These are phyloP conservation scores for Meyerozyma athensensis DNA, from an alignment of 1,139 yeast genomes.

Conservation along the genomic window DNA sequence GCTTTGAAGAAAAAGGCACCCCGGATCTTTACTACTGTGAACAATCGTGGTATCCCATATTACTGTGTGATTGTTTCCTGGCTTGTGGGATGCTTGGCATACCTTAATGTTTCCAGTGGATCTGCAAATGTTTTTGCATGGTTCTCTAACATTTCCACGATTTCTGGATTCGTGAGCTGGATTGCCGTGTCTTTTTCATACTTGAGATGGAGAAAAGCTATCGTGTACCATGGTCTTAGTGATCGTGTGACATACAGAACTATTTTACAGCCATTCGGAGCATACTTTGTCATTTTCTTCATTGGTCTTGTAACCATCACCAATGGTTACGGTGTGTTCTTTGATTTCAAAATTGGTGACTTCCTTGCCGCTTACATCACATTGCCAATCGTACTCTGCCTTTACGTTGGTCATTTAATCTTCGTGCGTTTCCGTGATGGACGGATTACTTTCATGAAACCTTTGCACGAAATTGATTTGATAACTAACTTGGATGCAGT, in stretches of 20 bases:
- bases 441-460: constrained; percentile 29
- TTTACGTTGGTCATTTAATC: constrained; percentile 41
- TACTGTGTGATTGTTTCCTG: constrained; percentile 41
- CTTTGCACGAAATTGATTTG: constrained; percentile 41
- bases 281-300: constrained; percentile 46
- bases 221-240: constrained; percentile 33
- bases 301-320: constrained; percentile 45
- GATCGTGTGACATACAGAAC: constrained; percentile 48
- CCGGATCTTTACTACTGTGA: constrained; percentile 47
- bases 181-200: constrained; percentile 39
- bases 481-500: constrained; percentile 38
- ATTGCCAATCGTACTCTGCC: constrained; percentile 46
- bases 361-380: constrained; percentile 62
- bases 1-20: constrained; percentile 66
- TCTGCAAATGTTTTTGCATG: constrained; percentile 58
- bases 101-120: constrained; percentile 52
- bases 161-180: constrained; percentile 71
- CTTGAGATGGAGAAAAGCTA: constrained; percentile 52
- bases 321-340: constrained; percentile 57
- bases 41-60: constrained; percentile 57
- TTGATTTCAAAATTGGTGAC: constrained; percentile 41
- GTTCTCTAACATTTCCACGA: constrained; percentile 67
- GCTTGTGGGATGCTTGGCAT: constrained; percentile 53
- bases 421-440: constrained; percentile 27
- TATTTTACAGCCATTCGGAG: constrained; percentile 45